phyloP scores from a whole-genome alignment of 768 basidiomycete genomes.

The Russula virescens region DNA sequence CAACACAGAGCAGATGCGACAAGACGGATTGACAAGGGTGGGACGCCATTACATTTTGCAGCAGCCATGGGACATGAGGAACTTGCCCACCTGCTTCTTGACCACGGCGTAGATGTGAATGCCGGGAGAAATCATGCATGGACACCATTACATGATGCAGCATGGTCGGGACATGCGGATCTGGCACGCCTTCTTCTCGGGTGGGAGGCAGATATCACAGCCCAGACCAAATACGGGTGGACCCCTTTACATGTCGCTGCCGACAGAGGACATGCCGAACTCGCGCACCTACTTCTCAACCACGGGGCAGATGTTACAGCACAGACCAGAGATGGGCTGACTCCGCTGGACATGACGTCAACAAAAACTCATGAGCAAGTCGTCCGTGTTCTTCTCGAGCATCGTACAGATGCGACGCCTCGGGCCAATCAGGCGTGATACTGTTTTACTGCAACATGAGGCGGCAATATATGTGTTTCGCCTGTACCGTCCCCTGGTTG shows the following conservation, averaged over 20 bases:
- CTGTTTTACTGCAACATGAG: too few species aligned
- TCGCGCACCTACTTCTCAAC: neutral
- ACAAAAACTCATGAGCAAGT: too few species aligned
- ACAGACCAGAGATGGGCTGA: neutral
- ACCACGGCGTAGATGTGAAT: neutral
- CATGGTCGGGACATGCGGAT: neutral
- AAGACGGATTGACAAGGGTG: neutral
- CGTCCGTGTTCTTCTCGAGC: too few species aligned
- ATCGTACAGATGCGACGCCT: too few species aligned
- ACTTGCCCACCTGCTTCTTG: neutral
- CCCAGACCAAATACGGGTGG: neutral
- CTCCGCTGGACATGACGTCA: too few species aligned
- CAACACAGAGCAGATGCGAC: neutral
- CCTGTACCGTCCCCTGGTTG: too few species aligned
- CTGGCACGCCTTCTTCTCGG: neutral
- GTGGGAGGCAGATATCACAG: neutral
- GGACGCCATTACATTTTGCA: neutral
- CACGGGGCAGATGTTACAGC: neutral
- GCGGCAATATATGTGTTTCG: too few species aligned
- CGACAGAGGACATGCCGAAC: neutral
- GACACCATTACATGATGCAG: neutral
- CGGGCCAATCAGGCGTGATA: too few species aligned
- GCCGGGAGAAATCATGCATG: neutral
- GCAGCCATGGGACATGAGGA: neutral
- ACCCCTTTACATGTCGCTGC: neutral